Evolutionary conservation across 257 asterid genomes (phyloP), one percentile per base, ranked within the genome.

Genomic region (Orobanche coerulescens): DNA sequence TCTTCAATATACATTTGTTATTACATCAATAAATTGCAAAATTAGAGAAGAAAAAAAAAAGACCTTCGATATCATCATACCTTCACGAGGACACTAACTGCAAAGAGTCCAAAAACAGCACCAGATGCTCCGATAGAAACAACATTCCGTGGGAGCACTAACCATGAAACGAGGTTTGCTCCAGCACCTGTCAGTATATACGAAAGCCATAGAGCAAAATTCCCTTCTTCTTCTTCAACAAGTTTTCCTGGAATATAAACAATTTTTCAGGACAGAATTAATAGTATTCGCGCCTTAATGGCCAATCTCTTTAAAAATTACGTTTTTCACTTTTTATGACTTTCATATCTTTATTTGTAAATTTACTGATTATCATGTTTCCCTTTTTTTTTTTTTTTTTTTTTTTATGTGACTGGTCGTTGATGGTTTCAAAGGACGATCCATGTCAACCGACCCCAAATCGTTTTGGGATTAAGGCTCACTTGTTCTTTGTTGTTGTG

Each of bases 81-180:
- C 95, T 86, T 89, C 72, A 93, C 98, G 9, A 93, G 96, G 59
- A 93, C 96, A 52, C 96, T 89, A 70, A 93, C 75, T 33, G 97
- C 95, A 54, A 92, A 92, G 47, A 88, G 94, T 76, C 98, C 98
- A 68, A 86, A 92, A 31, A 92, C 98, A 6, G 98, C 98, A 61
- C 95, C 98, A 53, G 98, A 93, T 31, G 98, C 95, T 59, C 98
- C 98, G 53, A 93, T 83, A 51, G 98, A 93, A 61, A 93, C 96
- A 1, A 89, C 82, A 69, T 93, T 89, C 79, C 98, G 79, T 4
- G 97, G 98, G 34, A 89, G 90, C 75, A 93, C 64, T 59, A 93
- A 74, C 98, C 95, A 88, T 12, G 98, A 93, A 67, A 93, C 95
- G 20, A 93, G 81, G 75, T 93, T 93, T 53, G 98, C 97, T 52